Evolutionary conservation across 139 green algal genomes (phyloP).

Genomic region (Limnomonas spitsbergensis): DNA sequence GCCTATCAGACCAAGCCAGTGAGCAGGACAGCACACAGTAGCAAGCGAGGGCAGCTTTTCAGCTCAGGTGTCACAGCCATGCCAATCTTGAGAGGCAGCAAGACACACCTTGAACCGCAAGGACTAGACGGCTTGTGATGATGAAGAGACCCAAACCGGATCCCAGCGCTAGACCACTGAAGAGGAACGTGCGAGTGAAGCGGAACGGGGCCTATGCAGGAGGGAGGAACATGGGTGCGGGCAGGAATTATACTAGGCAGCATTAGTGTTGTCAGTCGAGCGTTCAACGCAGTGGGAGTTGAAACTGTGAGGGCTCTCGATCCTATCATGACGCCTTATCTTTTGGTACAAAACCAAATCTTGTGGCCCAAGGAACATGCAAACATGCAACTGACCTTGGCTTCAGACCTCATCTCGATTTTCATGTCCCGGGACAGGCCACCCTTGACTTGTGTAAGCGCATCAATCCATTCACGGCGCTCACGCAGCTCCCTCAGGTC

Average conservation of each 20-base stretch:
- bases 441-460: slow-evolving; percentile 57
- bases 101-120: slow-evolving; percentile 55
- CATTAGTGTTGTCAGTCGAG: not conserved
- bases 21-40: too few relatives aligned
- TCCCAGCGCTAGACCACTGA: slow-evolving; percentile 64
- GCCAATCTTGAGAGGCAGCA: too few relatives aligned
- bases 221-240: not conserved
- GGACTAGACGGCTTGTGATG: slow-evolving; percentile 58
- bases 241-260: not conserved
- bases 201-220: slow-evolving; percentile 77
- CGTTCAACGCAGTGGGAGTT: too few relatives aligned
- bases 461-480: slow-evolving; percentile 80
- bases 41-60: too few relatives aligned
- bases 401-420: slow-evolving; percentile 61
- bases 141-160: slow-evolving; percentile 80
- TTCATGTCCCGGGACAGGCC: slow-evolving; percentile 54
- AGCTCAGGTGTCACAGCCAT: too few relatives aligned
- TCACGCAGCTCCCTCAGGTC: slow-evolving; percentile 77
- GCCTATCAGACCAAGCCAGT: too few relatives aligned
- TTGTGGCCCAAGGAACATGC: too few relatives aligned
- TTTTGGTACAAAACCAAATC: too few relatives aligned
- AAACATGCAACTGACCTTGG: slow-evolving; percentile 58
- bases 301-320: too few relatives aligned
- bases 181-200: slow-evolving; percentile 70
- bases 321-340: too few relatives aligned